Base-by-base conservation (phyloP, 495 filamentous ascomycete species). In the Platismatia glauca region DNA sequence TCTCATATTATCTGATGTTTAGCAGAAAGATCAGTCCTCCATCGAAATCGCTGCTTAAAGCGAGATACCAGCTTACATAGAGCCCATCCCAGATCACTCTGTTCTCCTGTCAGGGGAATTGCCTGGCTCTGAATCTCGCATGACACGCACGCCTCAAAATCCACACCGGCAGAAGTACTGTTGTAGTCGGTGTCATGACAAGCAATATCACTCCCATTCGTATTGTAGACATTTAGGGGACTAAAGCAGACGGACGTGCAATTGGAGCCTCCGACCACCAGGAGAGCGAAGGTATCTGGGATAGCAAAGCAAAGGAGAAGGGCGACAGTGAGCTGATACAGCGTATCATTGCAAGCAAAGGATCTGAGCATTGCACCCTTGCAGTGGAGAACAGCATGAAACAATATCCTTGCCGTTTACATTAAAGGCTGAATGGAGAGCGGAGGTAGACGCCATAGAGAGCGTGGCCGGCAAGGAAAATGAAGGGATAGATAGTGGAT, bases 1-100 rank as follows among this genome's bases (percentile, higher is more conserved):
- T 57, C 80, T 77, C 57, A 82, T 71, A 55, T 82, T 82, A 63
- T 74, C 80, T 82, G 15, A 15, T 15, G 22, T 18, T 4, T 20
- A 39, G 50, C 15, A 27, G 50, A 9, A 16, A 38, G 7, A 31
- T 52, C 55, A 64, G 59, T 48, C n/a, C 37, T 50, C 33, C 29
- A 12, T 34, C 34, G 16, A 22, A 12, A 37, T 16, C 2, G 31
- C 33, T 13, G 16, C 33, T 2, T 27, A 44, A 16, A 38, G 16
- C 27, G 29, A n/a, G 33, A 38, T 35, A 33, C 15, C 41, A 13
- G 50, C 82, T 70, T 76, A 84, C 82, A 87, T 24, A 88, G 72
- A 27, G 73, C 84, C 82, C 82, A 86, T 67, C 79, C 74, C 0
- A 84, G 70, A 68, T 88, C 84, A 7, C 78, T 78, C 69, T 84